Evolutionary conservation across 2,329 filamentous ascomycete genomes (phyloP).

Genomic region (Colletotrichum camelliae): DNA sequence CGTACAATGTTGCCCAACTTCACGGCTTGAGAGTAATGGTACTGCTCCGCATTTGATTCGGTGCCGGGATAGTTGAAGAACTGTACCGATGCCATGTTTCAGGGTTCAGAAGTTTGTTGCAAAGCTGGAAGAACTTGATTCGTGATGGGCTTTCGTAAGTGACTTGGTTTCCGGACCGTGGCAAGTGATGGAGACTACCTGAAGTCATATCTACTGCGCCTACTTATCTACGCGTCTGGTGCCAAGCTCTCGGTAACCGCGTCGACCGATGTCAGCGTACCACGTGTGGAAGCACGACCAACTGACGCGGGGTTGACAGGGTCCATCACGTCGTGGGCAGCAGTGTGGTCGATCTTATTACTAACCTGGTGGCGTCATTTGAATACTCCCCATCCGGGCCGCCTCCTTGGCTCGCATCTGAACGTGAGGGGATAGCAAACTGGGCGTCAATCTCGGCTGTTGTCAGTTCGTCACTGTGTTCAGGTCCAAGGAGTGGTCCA

Average conservation of each 20-base stretch:
- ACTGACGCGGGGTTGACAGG: neutral
- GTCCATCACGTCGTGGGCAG: neutral
- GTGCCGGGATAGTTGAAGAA: conserved; percentile 23
- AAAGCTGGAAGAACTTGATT: neutral
- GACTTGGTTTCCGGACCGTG: neutral
- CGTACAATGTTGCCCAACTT: conserved; percentile 29
- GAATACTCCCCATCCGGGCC: neutral
- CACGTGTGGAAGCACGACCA: neutral
- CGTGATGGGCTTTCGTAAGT: neutral
- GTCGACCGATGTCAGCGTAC: neutral
- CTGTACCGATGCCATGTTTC: neutral
- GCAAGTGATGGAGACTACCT: neutral
- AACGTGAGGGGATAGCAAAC: neutral
- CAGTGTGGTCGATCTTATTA: neutral
- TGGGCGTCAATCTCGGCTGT: neutral
- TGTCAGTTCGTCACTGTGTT: neutral
- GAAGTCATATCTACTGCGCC: neutral
- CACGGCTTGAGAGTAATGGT: conserved; percentile 32
- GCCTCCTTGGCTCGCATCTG: neutral
- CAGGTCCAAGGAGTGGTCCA: neutral
- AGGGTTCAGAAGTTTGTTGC: neutral
- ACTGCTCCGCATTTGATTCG: conserved; percentile 26
- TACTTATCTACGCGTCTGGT: neutral
- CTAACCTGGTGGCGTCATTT: neutral
- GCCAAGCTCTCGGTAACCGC: neutral